Conservation (phyloP, 1,284 basidiomycete species). For the Ganoderma multipileum region DNA sequence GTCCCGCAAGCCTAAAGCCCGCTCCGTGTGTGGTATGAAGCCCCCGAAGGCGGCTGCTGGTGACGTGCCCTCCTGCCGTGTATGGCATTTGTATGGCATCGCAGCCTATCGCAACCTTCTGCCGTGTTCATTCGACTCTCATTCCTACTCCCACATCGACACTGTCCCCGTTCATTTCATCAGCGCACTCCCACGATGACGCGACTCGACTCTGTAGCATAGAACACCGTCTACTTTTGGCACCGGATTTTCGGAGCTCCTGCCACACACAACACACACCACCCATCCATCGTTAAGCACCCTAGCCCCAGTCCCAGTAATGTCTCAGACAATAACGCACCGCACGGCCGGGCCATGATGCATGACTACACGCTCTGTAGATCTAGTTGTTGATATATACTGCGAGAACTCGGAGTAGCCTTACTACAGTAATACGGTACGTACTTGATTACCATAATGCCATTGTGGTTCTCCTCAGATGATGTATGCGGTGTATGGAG, state of each 20-base stretch:
- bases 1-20: not conserved
- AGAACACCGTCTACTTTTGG: not conserved
- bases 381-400: conserved; percentile 3
- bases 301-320: not conserved
- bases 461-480: not conserved
- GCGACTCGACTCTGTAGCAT: conserved; percentile 3
- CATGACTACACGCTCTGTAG: conserved; percentile 5
- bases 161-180: not conserved
- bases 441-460: not conserved
- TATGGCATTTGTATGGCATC: no score
- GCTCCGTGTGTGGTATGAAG: no score
- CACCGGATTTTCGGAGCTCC: not conserved
- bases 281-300: not conserved
- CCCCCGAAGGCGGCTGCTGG: not conserved
- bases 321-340: not conserved
- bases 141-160: not conserved
- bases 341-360: not conserved
- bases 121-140: not conserved
- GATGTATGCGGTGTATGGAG: not conserved
- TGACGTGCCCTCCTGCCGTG: not conserved
- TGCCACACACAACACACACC: not conserved
- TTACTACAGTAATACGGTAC: conserved; percentile 3
- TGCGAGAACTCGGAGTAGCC: not conserved
- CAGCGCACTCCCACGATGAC: not conserved
- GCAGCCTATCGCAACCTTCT: not conserved